phyloP scores from a whole-genome alignment of 2,329 filamentous ascomycete species.

The Aspergillus sp. region DNA sequence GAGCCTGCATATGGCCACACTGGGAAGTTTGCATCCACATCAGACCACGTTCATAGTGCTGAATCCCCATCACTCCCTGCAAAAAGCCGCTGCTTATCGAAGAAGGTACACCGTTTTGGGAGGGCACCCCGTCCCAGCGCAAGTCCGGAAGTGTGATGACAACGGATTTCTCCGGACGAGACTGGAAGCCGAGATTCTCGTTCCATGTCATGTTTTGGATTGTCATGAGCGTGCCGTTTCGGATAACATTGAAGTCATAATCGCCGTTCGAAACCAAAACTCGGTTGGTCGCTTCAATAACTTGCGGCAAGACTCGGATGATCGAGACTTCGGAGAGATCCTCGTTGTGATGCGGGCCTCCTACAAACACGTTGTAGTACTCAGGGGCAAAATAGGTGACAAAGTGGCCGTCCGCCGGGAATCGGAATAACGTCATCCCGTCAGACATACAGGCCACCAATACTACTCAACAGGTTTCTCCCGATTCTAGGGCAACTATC shows the following conservation, averaged over 20 bases:
- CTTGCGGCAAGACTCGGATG: constrained; percentile 39
- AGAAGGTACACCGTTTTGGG: constrained; percentile 48
- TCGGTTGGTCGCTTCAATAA: constrained; percentile 50
- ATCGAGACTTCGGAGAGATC: constrained; percentile 43
- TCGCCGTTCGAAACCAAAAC: constrained; percentile 67
- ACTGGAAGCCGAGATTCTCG: constrained; percentile 61
- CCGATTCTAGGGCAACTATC: too few species aligned
- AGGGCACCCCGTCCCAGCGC: constrained; percentile 42
- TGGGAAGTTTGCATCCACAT: constrained; percentile 50
- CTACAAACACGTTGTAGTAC: constrained; percentile 44
- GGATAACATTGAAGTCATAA: constrained; percentile 61
- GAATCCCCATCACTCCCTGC: constrained; percentile 58
- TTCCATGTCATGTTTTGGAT: constrained; percentile 82
- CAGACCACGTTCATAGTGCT: constrained; percentile 65
- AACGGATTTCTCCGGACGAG: constrained; percentile 47
- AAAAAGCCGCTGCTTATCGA: constrained; percentile 54
- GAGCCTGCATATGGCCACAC: constrained; percentile 37
- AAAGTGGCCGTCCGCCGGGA: too few species aligned
- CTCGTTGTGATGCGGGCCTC: constrained; percentile 26
- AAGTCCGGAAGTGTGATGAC: constrained; percentile 39
- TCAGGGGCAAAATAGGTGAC: too few species aligned
- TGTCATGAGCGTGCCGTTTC: constrained; percentile 60
- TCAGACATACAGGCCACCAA: too few species aligned
- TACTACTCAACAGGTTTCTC: too few species aligned
- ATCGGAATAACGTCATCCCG: too few species aligned